A percentile compares a stretch with the other conserved stretches of the same genome.
phyloP scores from a whole-genome alignment of 1,284 basidiomycete species.

The Dichomitus squalens region DNA sequence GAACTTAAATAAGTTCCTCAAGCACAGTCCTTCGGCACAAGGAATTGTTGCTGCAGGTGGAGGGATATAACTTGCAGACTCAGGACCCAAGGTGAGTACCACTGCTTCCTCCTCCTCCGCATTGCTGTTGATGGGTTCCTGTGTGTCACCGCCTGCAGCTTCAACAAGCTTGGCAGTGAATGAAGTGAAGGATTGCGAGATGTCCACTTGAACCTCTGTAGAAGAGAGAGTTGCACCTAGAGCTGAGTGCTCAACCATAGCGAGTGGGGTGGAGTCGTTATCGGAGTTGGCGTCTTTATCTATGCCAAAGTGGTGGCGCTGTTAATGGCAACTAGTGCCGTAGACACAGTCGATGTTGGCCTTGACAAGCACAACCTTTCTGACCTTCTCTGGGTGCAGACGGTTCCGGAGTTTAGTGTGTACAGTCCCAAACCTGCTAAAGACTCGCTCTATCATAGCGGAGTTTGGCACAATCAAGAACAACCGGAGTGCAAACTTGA shows the following conservation, averaged over 20 bases:
- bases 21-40: neutral
- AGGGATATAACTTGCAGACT: neutral
- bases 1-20: neutral
- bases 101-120: too few relatives aligned
- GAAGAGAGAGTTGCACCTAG: neutral
- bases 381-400: slow-evolving; percentile 14
- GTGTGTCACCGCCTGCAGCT: neutral
- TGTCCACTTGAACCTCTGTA: neutral
- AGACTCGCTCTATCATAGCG: slow-evolving; percentile 25
- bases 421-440: slow-evolving; percentile 25
- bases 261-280: neutral
- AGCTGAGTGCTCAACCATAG: neutral
- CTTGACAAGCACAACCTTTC: slow-evolving; percentile 19
- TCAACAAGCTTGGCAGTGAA: neutral
- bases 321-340: neutral
- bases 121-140: too few relatives aligned
- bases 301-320: neutral
- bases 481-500: slow-evolving; percentile 23
- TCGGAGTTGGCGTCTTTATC: neutral
- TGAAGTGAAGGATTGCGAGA: neutral
- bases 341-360: slow-evolving; percentile 8
- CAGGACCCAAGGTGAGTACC: neutral
- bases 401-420: slow-evolving; percentile 25
- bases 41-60: neutral
- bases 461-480: slow-evolving; percentile 28